Percentiles rank a stretch among this genome's conserved stretches.
phyloP scores from a whole-genome alignment of 805 yeast genomes.

The Blastobotrys muscicola region DNA sequence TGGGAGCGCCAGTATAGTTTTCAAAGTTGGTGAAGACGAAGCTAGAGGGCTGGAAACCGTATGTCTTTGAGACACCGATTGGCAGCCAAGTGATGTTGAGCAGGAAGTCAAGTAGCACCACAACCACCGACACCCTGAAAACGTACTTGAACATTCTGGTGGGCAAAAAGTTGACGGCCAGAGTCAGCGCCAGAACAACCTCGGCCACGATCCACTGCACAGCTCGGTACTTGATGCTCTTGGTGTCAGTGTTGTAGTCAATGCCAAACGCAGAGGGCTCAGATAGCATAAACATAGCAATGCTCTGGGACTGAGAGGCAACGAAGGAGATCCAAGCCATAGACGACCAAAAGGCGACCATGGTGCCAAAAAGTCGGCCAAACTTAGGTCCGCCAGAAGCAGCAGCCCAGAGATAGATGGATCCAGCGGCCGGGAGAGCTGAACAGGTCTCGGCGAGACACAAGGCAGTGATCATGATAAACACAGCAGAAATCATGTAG shows the following conservation, averaged over 20 bases:
- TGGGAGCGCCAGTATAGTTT: conserved; percentile 15
- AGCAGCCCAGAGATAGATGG: conserved; percentile 20
- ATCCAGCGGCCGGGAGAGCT: conserved; percentile 19
- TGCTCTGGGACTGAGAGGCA: conserved; percentile 12
- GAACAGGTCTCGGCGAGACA: conserved; percentile 19
- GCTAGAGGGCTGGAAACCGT: conserved; percentile 16
- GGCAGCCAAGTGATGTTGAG: conserved; percentile 19
- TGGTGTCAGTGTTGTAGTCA: conserved; percentile 6
- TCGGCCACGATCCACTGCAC: conserved; percentile 19
- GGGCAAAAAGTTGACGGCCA: conserved; percentile 15
- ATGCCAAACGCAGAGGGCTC: conserved; percentile 15
- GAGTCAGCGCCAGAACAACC: conserved; percentile 9
- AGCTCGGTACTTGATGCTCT: conserved; percentile 16
- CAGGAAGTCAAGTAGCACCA: conserved; percentile 13
- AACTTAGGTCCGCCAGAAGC: conserved; percentile 15
- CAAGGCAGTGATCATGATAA: conserved; percentile 16
- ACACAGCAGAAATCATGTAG: conserved; percentile 10
- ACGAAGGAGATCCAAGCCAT: conserved; percentile 20
- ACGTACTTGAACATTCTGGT: conserved; percentile 12
- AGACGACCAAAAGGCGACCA: conserved; percentile 20
- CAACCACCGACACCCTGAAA: conserved; percentile 11
- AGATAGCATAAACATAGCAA: conserved; percentile 14
- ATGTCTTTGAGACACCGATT: conserved; percentile 15
- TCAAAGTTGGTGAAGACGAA: conserved; percentile 13
- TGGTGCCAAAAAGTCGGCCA: conserved; percentile 16